A percentile compares a stretch with the other conserved stretches of the same genome.
Evolutionary conservation across 352 stramenopile genomes (phyloP).

Genomic region (Phytophthora meadii): DNA sequence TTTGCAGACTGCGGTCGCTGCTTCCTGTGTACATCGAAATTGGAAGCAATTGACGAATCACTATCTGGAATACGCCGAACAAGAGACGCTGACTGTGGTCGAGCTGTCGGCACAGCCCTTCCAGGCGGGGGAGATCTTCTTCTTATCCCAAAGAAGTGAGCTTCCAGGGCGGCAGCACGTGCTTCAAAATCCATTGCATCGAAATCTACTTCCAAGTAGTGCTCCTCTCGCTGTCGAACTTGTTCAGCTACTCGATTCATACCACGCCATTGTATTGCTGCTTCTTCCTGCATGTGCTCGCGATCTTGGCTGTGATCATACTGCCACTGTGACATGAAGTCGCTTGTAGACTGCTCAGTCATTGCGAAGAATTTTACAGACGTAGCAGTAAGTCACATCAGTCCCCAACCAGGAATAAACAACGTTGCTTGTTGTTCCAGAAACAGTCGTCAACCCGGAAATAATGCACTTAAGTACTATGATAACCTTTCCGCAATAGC

Average conservation of each 20-base stretch:
- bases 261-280: constrained; percentile 24
- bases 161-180: constrained; percentile 21
- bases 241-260: constrained; percentile 34
- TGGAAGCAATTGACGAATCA: neutral
- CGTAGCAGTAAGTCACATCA: neutral
- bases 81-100: constrained; percentile 31
- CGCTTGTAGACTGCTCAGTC: constrained; percentile 25
- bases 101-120: constrained; percentile 12
- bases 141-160: constrained; percentile 10
- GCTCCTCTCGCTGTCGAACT: constrained; percentile 20
- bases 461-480: constrained; percentile 2
- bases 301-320: constrained; percentile 17
- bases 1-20: constrained; percentile 46
- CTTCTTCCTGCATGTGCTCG: neutral
- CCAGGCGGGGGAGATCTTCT: neutral
- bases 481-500: neutral
- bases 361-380: constrained; percentile 12
- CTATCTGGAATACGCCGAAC: constrained; percentile 4
- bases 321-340: constrained; percentile 44
- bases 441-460: constrained; percentile 25
- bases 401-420: constrained; percentile 30
- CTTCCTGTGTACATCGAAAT: neutral
- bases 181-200: constrained; percentile 27
- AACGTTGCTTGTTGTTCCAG: neutral
- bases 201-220: constrained; percentile 18